A percentile compares a stretch with the other conserved stretches of the same genome.
These are phyloP conservation scores for Mortierella sp. DNA, from an alignment of 371 early-diverging fungal species.

Conservation along the genomic window DNA sequence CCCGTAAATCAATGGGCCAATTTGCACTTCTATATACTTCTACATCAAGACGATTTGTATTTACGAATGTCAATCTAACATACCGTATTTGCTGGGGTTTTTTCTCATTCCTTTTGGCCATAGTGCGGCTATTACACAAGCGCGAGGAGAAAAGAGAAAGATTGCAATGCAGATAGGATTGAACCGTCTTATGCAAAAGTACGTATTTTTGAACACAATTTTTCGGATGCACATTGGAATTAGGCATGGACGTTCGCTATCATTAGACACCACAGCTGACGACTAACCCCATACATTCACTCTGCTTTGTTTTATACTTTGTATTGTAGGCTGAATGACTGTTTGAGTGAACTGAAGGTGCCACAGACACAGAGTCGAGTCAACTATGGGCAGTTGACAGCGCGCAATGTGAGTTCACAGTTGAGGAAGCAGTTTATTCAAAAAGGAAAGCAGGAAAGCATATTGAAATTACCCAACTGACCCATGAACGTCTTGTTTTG, in stretches of 20 bases:
- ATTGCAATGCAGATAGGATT: slow-evolving; percentile 38
- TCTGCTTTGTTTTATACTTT: background rate
- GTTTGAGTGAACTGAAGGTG: slow-evolving; percentile 47
- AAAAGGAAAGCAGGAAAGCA: background rate
- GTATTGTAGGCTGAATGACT: slow-evolving; percentile 37
- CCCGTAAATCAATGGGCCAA: slow-evolving; percentile 23
- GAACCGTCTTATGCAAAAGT: slow-evolving; percentile 50
- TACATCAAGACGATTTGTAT: too few relatives aligned
- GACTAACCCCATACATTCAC: background rate
- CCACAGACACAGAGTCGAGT: slow-evolving; percentile 18
- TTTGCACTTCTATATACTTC: too few relatives aligned
- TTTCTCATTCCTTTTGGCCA: background rate
- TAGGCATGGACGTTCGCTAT: too few relatives aligned
- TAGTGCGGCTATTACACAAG: slow-evolving; percentile 40
- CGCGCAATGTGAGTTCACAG: slow-evolving; percentile 31
- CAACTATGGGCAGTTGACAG: slow-evolving; percentile 31
- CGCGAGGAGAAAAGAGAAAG: slow-evolving; percentile 45
- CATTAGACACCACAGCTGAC: background rate
- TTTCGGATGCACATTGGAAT: background rate
- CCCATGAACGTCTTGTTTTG: background rate
- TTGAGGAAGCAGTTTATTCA: background rate
- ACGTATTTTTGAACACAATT: background rate
- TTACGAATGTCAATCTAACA: background rate
- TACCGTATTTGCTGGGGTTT: background rate
- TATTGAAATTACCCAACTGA: background rate